Conservation (phyloP, 495 filamentous ascomycete genomes). For the Aspergillus campestris region DNA sequence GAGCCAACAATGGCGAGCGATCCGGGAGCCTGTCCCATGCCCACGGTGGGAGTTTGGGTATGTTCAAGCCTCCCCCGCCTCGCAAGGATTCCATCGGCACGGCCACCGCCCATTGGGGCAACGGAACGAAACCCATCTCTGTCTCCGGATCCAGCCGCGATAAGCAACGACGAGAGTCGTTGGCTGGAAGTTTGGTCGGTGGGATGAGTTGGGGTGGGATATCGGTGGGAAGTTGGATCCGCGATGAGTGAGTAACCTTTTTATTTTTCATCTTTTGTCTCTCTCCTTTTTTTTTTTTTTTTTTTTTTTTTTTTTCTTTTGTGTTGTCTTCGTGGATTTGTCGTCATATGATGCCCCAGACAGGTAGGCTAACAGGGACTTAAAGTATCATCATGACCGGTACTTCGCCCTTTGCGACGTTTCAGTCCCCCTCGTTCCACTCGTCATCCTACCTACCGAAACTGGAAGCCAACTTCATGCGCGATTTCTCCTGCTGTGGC, state of each 20-base stretch:
- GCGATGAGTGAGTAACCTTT: constrained; percentile 78
- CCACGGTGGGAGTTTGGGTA: constrained; percentile 42
- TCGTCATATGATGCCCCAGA: too few species aligned
- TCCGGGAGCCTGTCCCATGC: constrained; percentile 34
- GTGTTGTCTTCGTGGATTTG: too few species aligned
- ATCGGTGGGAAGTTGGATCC: constrained; percentile 92
- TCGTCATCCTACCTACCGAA: constrained; percentile 97
- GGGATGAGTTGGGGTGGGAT: constrained; percentile 98
- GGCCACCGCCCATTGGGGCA: constrained; percentile 50
- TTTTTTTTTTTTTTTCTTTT: too few species aligned
- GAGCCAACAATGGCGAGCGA: constrained; percentile 33
- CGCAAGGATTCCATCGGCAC: constrained; percentile 65
- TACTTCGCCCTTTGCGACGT: constrained; percentile 75
- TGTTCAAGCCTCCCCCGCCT: constrained; percentile 47
- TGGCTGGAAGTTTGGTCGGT: constrained; percentile 78
- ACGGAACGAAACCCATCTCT: constrained; percentile 78
- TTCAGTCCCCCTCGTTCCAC: constrained; percentile 91
- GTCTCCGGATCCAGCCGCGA: constrained; percentile 70
- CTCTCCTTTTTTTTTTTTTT: constrained; percentile 4
- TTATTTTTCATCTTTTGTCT: constrained; percentile 6
- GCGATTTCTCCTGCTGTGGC: constrained; percentile 90
- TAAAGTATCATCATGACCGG: constrained; percentile 89
- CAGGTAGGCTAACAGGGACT: neutral
- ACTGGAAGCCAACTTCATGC: constrained; percentile 94
- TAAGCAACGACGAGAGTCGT: constrained; percentile 68